Evolutionary conservation across 2,329 filamentous ascomycete species (phyloP), one percentile per base, ranked within the genome.

Genomic region (Scedosporium apiospermum): DNA sequence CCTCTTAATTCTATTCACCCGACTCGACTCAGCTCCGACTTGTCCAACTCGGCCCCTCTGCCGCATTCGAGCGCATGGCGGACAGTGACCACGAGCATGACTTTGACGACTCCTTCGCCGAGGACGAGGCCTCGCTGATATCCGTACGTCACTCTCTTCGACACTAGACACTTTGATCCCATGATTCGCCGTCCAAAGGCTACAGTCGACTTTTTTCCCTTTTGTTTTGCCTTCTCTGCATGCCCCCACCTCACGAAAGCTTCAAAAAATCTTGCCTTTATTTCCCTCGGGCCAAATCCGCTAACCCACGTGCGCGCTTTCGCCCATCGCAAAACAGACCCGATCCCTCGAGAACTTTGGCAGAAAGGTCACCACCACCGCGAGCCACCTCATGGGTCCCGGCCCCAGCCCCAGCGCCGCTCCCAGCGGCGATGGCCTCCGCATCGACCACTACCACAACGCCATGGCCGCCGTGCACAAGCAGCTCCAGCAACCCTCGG

Each of bases 321-420:
- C 51, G 51, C 51, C 51, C 41, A 10, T 27, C 27, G 64, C 65
- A 63, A 66, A 58, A 60, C 70, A 96, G 92, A 87, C 91, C 62
- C 89, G 91, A 69, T 90, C 95, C 67, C 80, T 98, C 69, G 93
- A 97, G 77, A 90, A 91, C 62, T 97, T 99, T 76, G 87, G 92
- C 68, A 88, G 93, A 72, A 99, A 97, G 77, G 92, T 98, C 66
- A 95, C 93, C 34, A 91, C 91, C 30, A 98, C 95, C 21, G 95
- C 95, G 63, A 90, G 87, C 70, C 92, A 96, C 74, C 82, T 99
- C 68, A 96, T 98, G 70, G 88, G 84, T 55, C 86, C 88, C 57
- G 64, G 76, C 75, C 74, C 81, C 73, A 68, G 34, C 34, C 34
- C 34, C 34, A 38, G 34, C 34, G 34, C 34, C 34, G 34, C 34